Percentiles rank a stretch among this genome's conserved stretches.
These are phyloP conservation scores for Xylaria polymorpha DNA, from an alignment of 2,329 filamentous ascomycete species.

Conservation along the genomic window DNA sequence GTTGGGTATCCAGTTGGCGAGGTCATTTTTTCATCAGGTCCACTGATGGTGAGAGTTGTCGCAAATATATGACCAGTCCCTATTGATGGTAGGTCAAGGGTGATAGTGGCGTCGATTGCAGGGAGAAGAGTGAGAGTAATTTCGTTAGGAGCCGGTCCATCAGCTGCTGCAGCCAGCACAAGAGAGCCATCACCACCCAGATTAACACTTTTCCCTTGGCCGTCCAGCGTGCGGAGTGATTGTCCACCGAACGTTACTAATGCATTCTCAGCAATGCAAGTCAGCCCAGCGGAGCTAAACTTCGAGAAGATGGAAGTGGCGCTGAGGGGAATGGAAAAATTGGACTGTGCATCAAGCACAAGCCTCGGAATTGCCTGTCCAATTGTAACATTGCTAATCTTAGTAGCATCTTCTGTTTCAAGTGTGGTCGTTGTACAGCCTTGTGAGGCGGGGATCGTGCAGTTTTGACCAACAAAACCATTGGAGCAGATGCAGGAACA, in stretches of 20 bases:
- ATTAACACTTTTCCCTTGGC: constrained; percentile 45
- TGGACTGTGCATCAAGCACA: constrained; percentile 70
- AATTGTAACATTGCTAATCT: constrained; percentile 76
- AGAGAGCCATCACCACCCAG: constrained; percentile 41
- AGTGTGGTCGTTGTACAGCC: constrained; percentile 65
- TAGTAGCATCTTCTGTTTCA: constrained; percentile 55
- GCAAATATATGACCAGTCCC: constrained; percentile 47
- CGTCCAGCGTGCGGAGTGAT: constrained; percentile 52
- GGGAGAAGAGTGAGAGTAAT: constrained; percentile 52
- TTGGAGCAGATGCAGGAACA: constrained; percentile 92
- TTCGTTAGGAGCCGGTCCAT: constrained; percentile 46
- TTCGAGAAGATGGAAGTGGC: constrained; percentile 76
- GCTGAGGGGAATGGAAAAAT: constrained; percentile 82
- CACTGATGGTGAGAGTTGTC: constrained; percentile 46
- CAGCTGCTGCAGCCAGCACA: constrained; percentile 41
- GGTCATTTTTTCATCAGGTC: constrained; percentile 25
- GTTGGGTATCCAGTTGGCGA: constrained; percentile 42
- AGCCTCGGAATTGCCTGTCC: constrained; percentile 82
- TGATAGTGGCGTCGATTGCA: constrained; percentile 52
- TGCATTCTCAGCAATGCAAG: constrained; percentile 86
- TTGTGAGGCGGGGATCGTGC: constrained; percentile 58
- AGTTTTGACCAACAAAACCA: constrained; percentile 77
- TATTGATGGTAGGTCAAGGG: constrained; percentile 42
- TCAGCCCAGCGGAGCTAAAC: constrained; percentile 79
- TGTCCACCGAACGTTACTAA: constrained; percentile 83